Conservation (phyloP, 257 asterid genomes). For the Thymus quinquecostatus region DNA sequence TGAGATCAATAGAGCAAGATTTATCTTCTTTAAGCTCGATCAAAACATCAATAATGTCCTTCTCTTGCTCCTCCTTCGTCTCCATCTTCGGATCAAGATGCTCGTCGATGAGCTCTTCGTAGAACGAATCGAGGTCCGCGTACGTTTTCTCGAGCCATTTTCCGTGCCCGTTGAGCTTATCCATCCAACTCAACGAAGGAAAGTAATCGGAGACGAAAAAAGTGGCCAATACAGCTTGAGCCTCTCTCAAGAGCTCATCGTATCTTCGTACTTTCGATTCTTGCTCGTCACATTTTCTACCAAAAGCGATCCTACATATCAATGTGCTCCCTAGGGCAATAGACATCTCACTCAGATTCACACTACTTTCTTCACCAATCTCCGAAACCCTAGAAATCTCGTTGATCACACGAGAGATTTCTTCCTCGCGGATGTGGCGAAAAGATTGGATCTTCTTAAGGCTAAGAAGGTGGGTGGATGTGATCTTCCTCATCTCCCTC, state of each 20-base stretch:
- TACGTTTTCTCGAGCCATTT: slow-evolving; percentile 9
- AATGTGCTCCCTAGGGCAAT: neutral
- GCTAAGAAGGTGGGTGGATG: slow-evolving; percentile 28
- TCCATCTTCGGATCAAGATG: neutral
- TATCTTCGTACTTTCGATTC: neutral
- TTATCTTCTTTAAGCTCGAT: neutral
- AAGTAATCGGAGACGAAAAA: slow-evolving; percentile 29
- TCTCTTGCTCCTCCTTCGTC: slow-evolving; percentile 1
- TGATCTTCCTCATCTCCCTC: slow-evolving; percentile 30
- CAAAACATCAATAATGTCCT: slow-evolving; percentile 30
- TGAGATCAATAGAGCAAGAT: slow-evolving; percentile 19
- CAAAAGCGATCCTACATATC: slow-evolving; percentile 18
- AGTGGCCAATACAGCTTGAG: slow-evolving; percentile 18
- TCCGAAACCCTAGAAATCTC: neutral
- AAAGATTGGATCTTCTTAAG: slow-evolving; percentile 5
- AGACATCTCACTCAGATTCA: slow-evolving; percentile 16
- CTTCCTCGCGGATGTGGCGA: slow-evolving; percentile 26
- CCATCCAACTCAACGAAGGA: slow-evolving; percentile 33
- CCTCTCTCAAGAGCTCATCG: neutral
- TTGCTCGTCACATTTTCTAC: neutral
- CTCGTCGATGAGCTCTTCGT: too few species aligned
- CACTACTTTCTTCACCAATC: neutral
- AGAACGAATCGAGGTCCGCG: slow-evolving; percentile 6
- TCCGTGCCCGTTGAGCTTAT: slow-evolving; percentile 14
- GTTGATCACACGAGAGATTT: slow-evolving; percentile 9